Percentiles rank a stretch among this genome's conserved stretches.
Evolutionary conservation across 768 basidiomycete genomes (phyloP).

Genomic region (Mycena metata): DNA sequence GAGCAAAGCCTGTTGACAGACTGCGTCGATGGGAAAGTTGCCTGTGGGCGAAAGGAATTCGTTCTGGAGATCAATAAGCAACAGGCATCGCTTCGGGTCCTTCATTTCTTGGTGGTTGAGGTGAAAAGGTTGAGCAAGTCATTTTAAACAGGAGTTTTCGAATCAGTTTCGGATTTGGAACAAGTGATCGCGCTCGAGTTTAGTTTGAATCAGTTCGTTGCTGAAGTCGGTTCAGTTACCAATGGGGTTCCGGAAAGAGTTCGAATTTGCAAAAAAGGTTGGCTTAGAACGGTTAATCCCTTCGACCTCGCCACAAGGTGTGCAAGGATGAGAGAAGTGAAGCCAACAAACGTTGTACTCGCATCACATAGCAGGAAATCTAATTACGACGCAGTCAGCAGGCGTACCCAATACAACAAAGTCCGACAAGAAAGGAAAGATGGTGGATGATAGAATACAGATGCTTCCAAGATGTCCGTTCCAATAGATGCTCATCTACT

Average conservation of each 20-base stretch:
- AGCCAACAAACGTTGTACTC: too few species aligned
- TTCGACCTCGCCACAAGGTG: too few species aligned
- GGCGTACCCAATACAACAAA: not conserved
- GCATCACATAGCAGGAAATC: not conserved
- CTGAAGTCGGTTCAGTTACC: too few species aligned
- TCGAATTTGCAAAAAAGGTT: too few species aligned
- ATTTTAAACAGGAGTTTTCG: not conserved
- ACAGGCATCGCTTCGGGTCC: conserved; percentile 33
- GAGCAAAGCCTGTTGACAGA: conserved; percentile 36
- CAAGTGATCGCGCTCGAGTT: too few species aligned
- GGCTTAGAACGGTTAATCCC: too few species aligned
- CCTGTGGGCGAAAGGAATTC: conserved; percentile 43
- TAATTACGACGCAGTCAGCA: conserved; percentile 2
- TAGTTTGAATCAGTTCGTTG: too few species aligned
- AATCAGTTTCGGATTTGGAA: not conserved
- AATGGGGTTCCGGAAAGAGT: too few species aligned
- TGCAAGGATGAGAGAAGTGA: too few species aligned
- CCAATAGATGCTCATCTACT: conserved; percentile 37
- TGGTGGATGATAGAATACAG: conserved; percentile 26
- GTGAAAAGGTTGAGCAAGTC: not conserved
- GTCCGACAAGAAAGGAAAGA: conserved; percentile 5
- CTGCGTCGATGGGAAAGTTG: conserved; percentile 41
- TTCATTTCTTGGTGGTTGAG: conserved; percentile 7
- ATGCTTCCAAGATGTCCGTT: conserved; percentile 20
- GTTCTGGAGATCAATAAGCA: conserved; percentile 48